Evolutionary conservation across 2,329 filamentous ascomycete genomes (phyloP).

Genomic region (Colletotrichum noveboracense): DNA sequence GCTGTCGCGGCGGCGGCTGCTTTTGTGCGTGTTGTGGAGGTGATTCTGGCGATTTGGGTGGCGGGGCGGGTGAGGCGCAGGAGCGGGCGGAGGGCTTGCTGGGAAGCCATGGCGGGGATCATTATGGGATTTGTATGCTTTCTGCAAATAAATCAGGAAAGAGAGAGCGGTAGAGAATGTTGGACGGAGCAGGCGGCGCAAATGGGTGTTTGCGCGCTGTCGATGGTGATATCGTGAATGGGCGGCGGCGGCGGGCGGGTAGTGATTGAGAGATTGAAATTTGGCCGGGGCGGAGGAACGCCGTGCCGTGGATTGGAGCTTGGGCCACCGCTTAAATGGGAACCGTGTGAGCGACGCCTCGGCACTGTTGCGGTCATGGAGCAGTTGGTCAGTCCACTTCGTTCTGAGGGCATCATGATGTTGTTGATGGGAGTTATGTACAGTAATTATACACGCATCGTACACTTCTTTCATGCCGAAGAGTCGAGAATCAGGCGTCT

Average conservation of each 20-base stretch:
- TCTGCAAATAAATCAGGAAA: background rate
- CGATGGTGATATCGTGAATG: background rate
- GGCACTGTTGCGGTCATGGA: background rate
- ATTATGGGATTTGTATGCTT: background rate
- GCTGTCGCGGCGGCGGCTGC: background rate
- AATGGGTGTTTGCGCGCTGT: background rate
- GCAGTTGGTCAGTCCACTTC: background rate
- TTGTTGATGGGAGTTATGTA: background rate
- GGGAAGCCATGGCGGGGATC: slow-evolving; percentile 8
- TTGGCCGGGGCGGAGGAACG: slow-evolving; percentile 13
- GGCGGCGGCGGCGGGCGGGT: background rate
- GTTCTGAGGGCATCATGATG: background rate
- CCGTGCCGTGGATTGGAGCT: slow-evolving; percentile 7
- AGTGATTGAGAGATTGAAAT: background rate
- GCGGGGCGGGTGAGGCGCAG: background rate
- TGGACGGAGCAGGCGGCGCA: background rate
- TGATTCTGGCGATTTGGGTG: background rate
- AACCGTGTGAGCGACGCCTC: background rate
- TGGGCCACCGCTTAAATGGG: background rate
- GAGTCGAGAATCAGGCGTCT: slow-evolving; percentile 51
- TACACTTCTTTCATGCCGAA: background rate
- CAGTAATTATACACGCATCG: background rate
- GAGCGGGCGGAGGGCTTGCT: slow-evolving; percentile 13
- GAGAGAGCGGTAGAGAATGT: background rate
- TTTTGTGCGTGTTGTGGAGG: background rate